Conservation (phyloP, 495 filamentous ascomycete species). For the Rostrohypoxylon terebratum region DNA sequence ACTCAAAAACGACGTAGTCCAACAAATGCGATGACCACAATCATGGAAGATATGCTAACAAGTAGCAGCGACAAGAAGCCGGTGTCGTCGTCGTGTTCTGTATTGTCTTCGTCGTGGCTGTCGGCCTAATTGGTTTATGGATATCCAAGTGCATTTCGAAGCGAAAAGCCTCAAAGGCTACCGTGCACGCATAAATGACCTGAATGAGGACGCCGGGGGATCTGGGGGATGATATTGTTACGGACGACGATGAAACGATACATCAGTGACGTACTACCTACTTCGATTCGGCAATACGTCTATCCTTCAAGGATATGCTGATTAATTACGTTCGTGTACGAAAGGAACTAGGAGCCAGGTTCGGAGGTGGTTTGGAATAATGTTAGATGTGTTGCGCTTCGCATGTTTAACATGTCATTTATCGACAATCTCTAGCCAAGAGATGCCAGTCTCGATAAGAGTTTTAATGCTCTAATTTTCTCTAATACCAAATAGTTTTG, state of each 20-base stretch:
- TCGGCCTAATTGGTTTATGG: constrained; percentile 60
- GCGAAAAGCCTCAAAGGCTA: constrained; percentile 53
- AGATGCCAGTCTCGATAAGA: constrained; percentile 38
- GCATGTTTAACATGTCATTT: constrained; percentile 36
- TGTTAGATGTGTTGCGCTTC: constrained; percentile 33
- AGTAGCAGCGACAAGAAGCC: constrained; percentile 53
- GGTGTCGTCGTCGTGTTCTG: constrained; percentile 71
- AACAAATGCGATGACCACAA: not conserved
- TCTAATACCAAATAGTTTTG: constrained; percentile 43
- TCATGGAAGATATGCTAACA: constrained; percentile 15
- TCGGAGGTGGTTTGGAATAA: constrained; percentile 25
- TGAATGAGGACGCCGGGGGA: constrained; percentile 22
- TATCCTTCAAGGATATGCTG: constrained; percentile 20
- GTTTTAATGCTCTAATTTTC: constrained; percentile 37
- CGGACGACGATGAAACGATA: constrained; percentile 39
- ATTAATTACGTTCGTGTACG: constrained; percentile 28
- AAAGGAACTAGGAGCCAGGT: constrained; percentile 16
- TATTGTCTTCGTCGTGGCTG: constrained; percentile 65
- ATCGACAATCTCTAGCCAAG: constrained; percentile 33
- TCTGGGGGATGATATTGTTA: constrained; percentile 22
- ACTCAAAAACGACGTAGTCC: not conserved
- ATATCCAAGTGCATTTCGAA: constrained; percentile 58
- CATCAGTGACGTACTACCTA: constrained; percentile 31
- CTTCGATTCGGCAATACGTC: constrained; percentile 35
- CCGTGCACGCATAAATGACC: constrained; percentile 34